phyloP scores from a whole-genome alignment of 1,284 basidiomycete genomes.

The Lignosus rhinocerotis region DNA sequence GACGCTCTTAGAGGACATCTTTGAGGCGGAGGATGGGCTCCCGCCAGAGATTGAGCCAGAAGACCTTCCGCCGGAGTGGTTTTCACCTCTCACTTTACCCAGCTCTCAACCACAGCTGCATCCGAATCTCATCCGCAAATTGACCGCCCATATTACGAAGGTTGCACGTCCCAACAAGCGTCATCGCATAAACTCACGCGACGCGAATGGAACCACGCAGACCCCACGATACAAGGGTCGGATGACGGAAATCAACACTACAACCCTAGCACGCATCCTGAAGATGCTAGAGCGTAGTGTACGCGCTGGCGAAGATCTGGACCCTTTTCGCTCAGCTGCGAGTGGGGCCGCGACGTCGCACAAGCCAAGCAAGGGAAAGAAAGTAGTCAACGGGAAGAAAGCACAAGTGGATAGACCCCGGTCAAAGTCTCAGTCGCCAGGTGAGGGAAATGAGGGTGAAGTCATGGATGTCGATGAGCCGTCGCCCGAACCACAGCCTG shows the following conservation, averaged over 20 bases:
- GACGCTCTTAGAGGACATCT: conserved; percentile 78
- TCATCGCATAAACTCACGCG: conserved; percentile 44
- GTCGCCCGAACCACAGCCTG: conserved; percentile 27
- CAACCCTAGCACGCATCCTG: conserved; percentile 62
- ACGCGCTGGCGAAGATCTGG: conserved; percentile 67
- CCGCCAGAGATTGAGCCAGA: conserved; percentile 59
- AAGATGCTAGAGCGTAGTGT: conserved; percentile 79
- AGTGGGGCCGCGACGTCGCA: conserved; percentile 20
- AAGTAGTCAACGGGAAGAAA: conserved; percentile 40
- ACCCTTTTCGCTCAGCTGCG: conserved; percentile 56
- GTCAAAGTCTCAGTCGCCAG: conserved; percentile 32
- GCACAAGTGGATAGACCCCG: conserved; percentile 35
- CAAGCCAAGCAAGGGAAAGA: conserved; percentile 36
- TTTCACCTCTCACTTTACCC: conserved; percentile 62
- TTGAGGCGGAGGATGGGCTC: conserved; percentile 85
- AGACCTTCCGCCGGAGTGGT: conserved; percentile 65
- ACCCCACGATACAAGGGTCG: conserved; percentile 53
- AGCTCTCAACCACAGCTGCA: conserved; percentile 61
- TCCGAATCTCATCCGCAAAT: conserved; percentile 60
- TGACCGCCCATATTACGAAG: conserved; percentile 66
- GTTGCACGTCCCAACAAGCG: conserved; percentile 66
- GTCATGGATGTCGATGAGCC: conserved; percentile 31
- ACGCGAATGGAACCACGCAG: conserved; percentile 37
- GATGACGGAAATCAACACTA: conserved; percentile 66
- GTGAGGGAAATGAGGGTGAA: conserved; percentile 28